A percentile compares a stretch with the other conserved stretches of the same genome.
Conservation (phyloP, 116 monocot genomes). For the Cymodocea nodosa region DNA sequence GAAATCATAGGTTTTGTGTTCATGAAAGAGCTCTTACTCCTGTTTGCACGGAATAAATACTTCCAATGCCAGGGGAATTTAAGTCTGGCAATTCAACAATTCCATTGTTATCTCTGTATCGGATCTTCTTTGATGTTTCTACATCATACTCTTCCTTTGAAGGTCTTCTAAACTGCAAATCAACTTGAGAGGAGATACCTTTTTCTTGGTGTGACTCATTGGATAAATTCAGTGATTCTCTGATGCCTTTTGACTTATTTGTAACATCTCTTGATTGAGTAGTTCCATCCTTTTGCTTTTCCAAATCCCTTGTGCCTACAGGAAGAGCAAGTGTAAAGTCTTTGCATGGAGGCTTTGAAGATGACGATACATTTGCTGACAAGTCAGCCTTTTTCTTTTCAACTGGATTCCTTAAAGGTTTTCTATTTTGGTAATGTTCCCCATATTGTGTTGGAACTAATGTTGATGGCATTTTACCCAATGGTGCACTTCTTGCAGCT, state of each 20-base stretch:
- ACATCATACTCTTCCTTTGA: constrained; percentile 35
- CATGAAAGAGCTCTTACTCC: constrained; percentile 18
- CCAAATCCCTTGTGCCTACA: constrained; percentile 12
- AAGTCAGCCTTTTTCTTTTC: constrained; percentile 34
- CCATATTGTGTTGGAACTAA: constrained; percentile 15
- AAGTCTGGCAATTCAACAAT: constrained; percentile 26
- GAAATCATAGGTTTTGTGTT: not conserved
- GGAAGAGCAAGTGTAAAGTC: constrained; percentile 26
- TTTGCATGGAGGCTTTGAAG: constrained; percentile 2
- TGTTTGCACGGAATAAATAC: constrained; percentile 24
- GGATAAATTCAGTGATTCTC: constrained; percentile 25
- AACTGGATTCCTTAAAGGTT: constrained; percentile 25
- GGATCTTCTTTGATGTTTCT: constrained; percentile 18
- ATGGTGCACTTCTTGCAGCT: constrained; percentile 48
- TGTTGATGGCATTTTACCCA: constrained; percentile 23
- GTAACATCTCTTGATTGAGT: constrained; percentile 18
- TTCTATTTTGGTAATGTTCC: constrained; percentile 42
- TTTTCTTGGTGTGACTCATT: constrained; percentile 32
- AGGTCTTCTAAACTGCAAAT: constrained; percentile 8
- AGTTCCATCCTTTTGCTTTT: constrained; percentile 29
- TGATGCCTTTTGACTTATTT: constrained; percentile 28
- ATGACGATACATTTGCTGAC: constrained; percentile 13
- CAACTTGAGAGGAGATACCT: constrained; percentile 7
- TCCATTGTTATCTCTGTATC: constrained; percentile 32
- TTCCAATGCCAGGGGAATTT: constrained; percentile 23